These are phyloP conservation scores for Leccinum pseudoinsigne DNA, from an alignment of 1,284 basidiomycete genomes.

Conservation along the genomic window DNA sequence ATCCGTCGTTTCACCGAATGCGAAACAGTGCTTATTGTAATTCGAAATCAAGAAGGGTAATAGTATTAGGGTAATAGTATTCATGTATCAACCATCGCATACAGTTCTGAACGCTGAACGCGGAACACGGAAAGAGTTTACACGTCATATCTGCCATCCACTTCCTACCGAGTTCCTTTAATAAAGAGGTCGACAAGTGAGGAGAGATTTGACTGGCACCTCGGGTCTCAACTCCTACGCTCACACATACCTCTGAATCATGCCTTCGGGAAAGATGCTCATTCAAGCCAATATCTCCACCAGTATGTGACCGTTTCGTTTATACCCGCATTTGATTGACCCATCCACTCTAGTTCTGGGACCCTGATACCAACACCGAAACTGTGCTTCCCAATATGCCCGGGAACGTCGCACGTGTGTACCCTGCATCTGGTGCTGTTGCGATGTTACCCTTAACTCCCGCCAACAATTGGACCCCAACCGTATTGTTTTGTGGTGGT, in stretches of 20 bases:
- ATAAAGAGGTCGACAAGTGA: too few species aligned
- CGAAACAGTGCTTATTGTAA: too few species aligned
- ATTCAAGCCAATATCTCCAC: slow-evolving; percentile 85
- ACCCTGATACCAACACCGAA: slow-evolving; percentile 60
- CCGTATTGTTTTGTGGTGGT: slow-evolving; percentile 90
- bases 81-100: too few species aligned
- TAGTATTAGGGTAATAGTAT: too few species aligned
- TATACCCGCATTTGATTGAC: slow-evolving; percentile 15
- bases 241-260: slow-evolving; percentile 66
- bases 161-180: too few species aligned
- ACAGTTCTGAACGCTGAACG: too few species aligned
- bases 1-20: too few species aligned
- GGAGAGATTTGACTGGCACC: slow-evolving; percentile 38
- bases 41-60: too few species aligned
- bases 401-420: slow-evolving; percentile 73
- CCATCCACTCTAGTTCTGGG: slow-evolving; percentile 55
- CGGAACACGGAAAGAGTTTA: too few species aligned
- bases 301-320: slow-evolving; percentile 43
- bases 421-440: slow-evolving; percentile 89
- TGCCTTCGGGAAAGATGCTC: slow-evolving; percentile 83
- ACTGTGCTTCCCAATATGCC: slow-evolving; percentile 64
- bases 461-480: slow-evolving; percentile 85
- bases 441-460: slow-evolving; percentile 92
- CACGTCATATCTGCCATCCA: too few species aligned
- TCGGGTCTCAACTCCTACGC: slow-evolving; percentile 91